Base-by-base conservation (phyloP, 2,329 filamentous ascomycete species). In the Saccharata proteae region DNA sequence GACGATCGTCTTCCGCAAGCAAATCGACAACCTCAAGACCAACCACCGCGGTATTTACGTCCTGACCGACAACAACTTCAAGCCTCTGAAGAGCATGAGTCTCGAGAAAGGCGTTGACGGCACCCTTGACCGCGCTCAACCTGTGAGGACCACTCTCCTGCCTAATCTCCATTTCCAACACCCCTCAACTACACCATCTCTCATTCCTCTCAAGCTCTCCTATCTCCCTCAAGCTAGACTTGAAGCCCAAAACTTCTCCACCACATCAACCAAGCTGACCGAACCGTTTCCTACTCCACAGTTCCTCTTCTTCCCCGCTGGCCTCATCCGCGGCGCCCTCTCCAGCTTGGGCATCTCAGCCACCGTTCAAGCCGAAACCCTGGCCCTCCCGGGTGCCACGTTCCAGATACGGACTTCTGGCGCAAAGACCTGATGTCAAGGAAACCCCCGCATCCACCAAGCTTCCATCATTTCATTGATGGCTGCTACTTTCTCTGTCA, bases 1-100 rank as follows among this genome's bases (percentile, higher is more conserved):
- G 90, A 85, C 76, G 19, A 67, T 96, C 13, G 73, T 94, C 11
- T 98, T 94, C 58, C 72, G 82, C 52, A 98, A 98, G 60, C 92
- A 96, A 56, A 83, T 98, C 49, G 90, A 98, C 58, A 98, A 98
- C 54, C 68, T 98, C 27, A 98, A 98, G 61, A 98, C 90, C 6
- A 98, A 98, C 52, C 90, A 98, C 54, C 68, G 90, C 12, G 90
- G 90, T 30, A 85, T 96, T 43, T 98, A 94, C 56, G 90, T 98
- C 25, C 64, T 98, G 31, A 96, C 88, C 10, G 90, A 98, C 59
- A 85, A 85, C 52, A 66, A 78, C 7, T 98, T 98, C 61, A 78
- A 83, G 29, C 86, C 88, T 0, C 78, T 98, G 43, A 71, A 76
- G 20, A 72, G 85, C 29, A 94, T 96, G 86, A 88, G 80, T 48